phyloP scores from a whole-genome alignment of 441 rosid species.

The Isatis lusitanica region DNA sequence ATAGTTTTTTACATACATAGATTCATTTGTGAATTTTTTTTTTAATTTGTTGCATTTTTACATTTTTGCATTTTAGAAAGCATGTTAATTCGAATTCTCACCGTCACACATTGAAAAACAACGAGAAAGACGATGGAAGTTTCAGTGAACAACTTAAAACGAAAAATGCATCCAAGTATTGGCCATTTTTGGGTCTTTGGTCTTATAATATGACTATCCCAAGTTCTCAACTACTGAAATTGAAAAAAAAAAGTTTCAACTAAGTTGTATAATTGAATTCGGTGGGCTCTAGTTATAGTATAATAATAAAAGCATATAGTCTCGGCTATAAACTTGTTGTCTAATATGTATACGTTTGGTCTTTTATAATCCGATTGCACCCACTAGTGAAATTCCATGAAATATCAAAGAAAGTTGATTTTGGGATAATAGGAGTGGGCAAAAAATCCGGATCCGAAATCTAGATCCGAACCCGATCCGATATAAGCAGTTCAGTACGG shows the following conservation, averaged over 20 bases:
- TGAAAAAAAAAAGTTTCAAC: not conserved
- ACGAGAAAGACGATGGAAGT: not conserved
- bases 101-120: no score
- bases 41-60: no score
- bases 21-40: no score
- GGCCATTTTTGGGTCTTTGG: not conserved
- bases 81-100: no score
- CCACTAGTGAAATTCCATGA: not conserved
- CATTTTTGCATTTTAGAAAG: no score
- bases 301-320: not conserved
- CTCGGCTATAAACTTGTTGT: not conserved
- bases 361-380: not conserved
- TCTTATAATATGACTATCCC: not conserved
- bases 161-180: not conserved
- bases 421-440: no score
- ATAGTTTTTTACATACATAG: no score
- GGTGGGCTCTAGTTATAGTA: not conserved
- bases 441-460: no score
- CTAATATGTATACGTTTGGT: not conserved
- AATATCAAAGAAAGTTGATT: not conserved
- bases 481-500: no score
- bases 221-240: not conserved
- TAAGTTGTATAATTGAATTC: not conserved
- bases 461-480: no score
- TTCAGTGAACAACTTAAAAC: not conserved